Evolutionary conservation across 352 stramenopile genomes (phyloP).

Genomic region (Blastocystis sp.): DNA sequence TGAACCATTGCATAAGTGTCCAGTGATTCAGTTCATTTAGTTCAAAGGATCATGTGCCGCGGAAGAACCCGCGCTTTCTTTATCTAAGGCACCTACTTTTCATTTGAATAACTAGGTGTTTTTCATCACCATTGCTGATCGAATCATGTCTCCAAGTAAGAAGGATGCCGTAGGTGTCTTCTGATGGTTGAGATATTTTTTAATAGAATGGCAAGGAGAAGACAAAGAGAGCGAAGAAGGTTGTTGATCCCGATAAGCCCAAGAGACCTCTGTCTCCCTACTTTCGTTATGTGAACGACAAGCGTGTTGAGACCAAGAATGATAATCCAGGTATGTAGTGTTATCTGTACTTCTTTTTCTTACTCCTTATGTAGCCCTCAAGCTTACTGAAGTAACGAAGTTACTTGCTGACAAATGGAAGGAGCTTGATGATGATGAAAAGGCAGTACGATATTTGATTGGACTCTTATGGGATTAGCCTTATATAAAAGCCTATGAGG

Average conservation of each 20-base stretch:
- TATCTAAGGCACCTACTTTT: background rate
- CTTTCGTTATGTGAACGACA: conserved; percentile 6
- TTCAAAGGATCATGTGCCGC: background rate
- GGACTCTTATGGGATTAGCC: background rate
- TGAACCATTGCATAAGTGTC: too few species aligned
- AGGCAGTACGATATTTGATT: background rate
- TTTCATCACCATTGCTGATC: background rate
- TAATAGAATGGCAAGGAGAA: conserved; percentile 33
- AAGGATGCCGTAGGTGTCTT: background rate
- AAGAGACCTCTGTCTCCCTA: conserved; percentile 20
- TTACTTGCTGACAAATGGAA: conserved; percentile 17
- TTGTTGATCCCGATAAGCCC: conserved; percentile 39
- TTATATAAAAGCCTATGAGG: conserved; percentile 24
- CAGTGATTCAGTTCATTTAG: too few species aligned
- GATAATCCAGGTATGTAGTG: background rate
- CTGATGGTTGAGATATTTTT: background rate
- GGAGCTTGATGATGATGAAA: conserved; percentile 12
- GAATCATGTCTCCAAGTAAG: background rate
- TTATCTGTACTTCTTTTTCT: background rate
- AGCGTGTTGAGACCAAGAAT: background rate
- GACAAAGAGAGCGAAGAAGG: conserved; percentile 28
- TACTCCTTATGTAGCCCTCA: conserved; percentile 19
- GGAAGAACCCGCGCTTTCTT: background rate
- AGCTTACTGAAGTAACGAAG: conserved; percentile 53
- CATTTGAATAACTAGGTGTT: background rate